Percentiles rank a stretch among this genome's conserved stretches.
phyloP scores from a whole-genome alignment of 2,329 filamentous ascomycete genomes.

The Pseudofabraea citricarpa region DNA sequence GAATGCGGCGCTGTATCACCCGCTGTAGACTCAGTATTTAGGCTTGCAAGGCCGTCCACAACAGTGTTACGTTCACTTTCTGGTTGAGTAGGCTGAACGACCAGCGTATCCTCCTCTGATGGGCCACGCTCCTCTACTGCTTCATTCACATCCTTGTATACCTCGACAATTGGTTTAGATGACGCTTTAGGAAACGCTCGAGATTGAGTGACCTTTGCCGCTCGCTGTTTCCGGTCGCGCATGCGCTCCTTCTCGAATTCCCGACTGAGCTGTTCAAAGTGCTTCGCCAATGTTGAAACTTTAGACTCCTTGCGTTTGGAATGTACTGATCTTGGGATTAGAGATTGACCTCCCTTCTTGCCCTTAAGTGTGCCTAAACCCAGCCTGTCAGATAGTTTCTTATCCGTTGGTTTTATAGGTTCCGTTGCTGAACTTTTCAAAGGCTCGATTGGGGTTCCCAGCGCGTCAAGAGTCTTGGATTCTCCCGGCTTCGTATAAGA shows the following conservation, averaged over 20 bases:
- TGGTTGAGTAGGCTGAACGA: slow-evolving; percentile 28
- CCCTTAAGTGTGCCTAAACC: slow-evolving; percentile 61
- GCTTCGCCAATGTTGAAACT: slow-evolving; percentile 87
- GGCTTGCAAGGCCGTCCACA: slow-evolving; percentile 24
- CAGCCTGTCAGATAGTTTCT: slow-evolving; percentile 71
- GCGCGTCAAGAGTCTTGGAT: slow-evolving; percentile 11
- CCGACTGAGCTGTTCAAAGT: slow-evolving; percentile 93
- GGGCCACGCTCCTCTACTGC: slow-evolving; percentile 78
- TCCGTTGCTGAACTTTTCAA: slow-evolving; percentile 21
- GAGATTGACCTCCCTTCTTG: slow-evolving; percentile 57
- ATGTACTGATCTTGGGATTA: slow-evolving; percentile 83
- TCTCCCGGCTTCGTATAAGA: slow-evolving; percentile 15
- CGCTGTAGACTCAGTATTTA: slow-evolving; percentile 15
- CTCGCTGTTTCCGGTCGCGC: slow-evolving; percentile 75
- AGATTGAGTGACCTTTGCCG: slow-evolving; percentile 68
- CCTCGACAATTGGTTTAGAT: slow-evolving; percentile 93
- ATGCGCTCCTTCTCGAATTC: slow-evolving; percentile 88
- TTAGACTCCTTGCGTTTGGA: slow-evolving; percentile 65
- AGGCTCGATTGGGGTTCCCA: slow-evolving; percentile 15
- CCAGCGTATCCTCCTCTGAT: slow-evolving; percentile 54
- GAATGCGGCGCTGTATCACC: slow-evolving; percentile 16
- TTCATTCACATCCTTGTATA: slow-evolving; percentile 90
- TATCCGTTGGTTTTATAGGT: slow-evolving; percentile 41
- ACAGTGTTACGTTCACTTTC: slow-evolving; percentile 23
- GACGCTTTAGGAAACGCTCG: slow-evolving; percentile 84